Evolutionary conservation across 2,329 filamentous ascomycete genomes (phyloP).

Genomic region (Blumeriella jaapii): DNA sequence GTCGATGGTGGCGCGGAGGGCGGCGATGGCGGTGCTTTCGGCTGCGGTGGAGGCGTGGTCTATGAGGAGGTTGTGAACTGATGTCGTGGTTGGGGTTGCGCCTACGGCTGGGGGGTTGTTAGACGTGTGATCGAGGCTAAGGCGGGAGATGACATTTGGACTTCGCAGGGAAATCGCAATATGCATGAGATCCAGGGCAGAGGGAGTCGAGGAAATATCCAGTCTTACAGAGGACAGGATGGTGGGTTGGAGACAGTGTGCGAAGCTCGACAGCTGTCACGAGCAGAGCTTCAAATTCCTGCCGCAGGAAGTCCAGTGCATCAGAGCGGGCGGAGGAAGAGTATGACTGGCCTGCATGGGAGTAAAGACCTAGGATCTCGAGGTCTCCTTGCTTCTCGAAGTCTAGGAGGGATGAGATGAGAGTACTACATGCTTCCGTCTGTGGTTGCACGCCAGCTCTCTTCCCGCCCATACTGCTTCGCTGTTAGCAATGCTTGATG

Average conservation of each 20-base stretch:
- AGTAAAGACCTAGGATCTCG: conserved; percentile 54
- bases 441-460: conserved; percentile 54
- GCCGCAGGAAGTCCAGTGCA: conserved; percentile 46
- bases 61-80: conserved; percentile 46
- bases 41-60: conserved; percentile 17
- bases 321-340: conserved; percentile 39
- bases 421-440: conserved; percentile 33
- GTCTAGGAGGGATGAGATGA: conserved; percentile 36
- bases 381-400: conserved; percentile 30
- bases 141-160: not conserved
- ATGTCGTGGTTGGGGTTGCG: conserved; percentile 62
- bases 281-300: conserved; percentile 46
- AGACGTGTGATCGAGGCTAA: not conserved
- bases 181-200: too few relatives aligned
- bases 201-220: too few relatives aligned
- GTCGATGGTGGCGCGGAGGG: conserved; percentile 32
- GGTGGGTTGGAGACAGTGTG: conserved; percentile 8
- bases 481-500: not conserved
- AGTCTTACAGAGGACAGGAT: conserved; percentile 29
- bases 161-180: not conserved
- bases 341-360: conserved; percentile 65
- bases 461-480: conserved; percentile 52
- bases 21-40: conserved; percentile 25
- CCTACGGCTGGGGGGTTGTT: conserved; percentile 40
- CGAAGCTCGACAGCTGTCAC: conserved; percentile 32